Base-by-base conservation (phyloP, 1,284 basidiomycete genomes). In the Taiwanofungus camphoratus region DNA sequence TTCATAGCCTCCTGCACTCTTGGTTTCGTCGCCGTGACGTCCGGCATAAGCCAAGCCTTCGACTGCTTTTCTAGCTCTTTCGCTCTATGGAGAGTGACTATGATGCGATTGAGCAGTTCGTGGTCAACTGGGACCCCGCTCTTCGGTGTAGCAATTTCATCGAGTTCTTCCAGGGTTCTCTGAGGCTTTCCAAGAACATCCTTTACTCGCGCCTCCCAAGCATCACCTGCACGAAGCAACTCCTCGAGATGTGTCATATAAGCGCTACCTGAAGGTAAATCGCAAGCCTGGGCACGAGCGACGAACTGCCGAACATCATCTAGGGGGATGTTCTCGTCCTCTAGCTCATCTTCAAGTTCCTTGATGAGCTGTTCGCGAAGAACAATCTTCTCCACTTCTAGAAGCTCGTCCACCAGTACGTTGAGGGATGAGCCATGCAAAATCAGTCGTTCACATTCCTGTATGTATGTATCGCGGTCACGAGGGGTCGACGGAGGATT, bases 51-150 rank as follows among this genome's bases (percentile, higher is more conserved):
- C 83, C 85, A 89, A 3, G 71, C 66, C 52, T 74, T 76, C 11
- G 86, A 86, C 53, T 84, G 80, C 64, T 78, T 81, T 61, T 90
- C 85, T 56, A 79, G 80, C 50, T 89, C 86, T 52, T 75, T 75
- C 15, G 82, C 86, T 59, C 81, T 83, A 27, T 66, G 68, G 33
- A 76, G 73, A 35, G 77, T 68, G n/a, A 71, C 68, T 55, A 73
- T 65, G 26, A 90, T 62, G 11, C 77, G 74, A 50, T 79, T 76
- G 23, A 80, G 66, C 38, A 86, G 68, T 19, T 67, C 68, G 13
- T 73, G 69, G 54, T 87, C 79, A 39, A 86, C 73, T 3, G 83
- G 82, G 44, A 86, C 71, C 32, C 66, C 71, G 6, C 70, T 52
- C 13, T 83, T 78, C 55, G 76, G 69, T 45, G 77, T 69, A 7